Conservation (phyloP, 192 early-diverging fungal genomes). For the Coemansia sp. region DNA sequence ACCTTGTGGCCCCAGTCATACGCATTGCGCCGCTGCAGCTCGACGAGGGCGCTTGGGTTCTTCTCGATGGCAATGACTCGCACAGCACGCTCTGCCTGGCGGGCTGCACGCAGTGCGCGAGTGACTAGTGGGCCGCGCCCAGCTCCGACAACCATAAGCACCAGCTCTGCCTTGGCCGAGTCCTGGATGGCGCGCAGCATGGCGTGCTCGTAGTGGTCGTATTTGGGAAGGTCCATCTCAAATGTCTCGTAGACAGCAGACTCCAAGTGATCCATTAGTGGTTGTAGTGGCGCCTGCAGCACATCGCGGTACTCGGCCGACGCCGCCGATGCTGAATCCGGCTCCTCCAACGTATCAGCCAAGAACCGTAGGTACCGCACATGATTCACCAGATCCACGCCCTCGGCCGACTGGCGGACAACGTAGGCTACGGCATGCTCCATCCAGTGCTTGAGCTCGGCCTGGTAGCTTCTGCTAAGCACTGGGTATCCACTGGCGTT, state of each 20-base stretch:
- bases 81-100: constrained; percentile 57
- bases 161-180: constrained; percentile 21
- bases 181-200: constrained; percentile 60
- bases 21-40: constrained; percentile 69
- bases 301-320: constrained; percentile 88
- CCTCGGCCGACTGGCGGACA: constrained; percentile 4
- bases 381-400: not conserved
- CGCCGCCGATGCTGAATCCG: constrained; percentile 21
- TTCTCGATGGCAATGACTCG: constrained; percentile 89
- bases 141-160: constrained; percentile 92
- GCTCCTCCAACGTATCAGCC: constrained; percentile 54
- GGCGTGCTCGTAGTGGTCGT: constrained; percentile 82
- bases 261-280: constrained; percentile 93
- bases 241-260: constrained; percentile 94
- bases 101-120: constrained; percentile 76
- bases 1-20: constrained; percentile 78
- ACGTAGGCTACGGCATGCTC: constrained; percentile 30
- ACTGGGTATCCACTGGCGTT: constrained; percentile 90
- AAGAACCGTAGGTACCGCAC: constrained; percentile 77
- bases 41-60: constrained; percentile 93
- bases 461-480: constrained; percentile 74
- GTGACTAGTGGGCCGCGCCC: constrained; percentile 94
- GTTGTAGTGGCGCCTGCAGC: constrained; percentile 80
- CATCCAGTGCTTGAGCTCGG: constrained; percentile 33
- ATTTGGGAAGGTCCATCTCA: constrained; percentile 94